A percentile compares a stretch with the other conserved stretches of the same genome.
Conservation (phyloP, 257 asterid genomes). For the Cruciata laevipes region DNA sequence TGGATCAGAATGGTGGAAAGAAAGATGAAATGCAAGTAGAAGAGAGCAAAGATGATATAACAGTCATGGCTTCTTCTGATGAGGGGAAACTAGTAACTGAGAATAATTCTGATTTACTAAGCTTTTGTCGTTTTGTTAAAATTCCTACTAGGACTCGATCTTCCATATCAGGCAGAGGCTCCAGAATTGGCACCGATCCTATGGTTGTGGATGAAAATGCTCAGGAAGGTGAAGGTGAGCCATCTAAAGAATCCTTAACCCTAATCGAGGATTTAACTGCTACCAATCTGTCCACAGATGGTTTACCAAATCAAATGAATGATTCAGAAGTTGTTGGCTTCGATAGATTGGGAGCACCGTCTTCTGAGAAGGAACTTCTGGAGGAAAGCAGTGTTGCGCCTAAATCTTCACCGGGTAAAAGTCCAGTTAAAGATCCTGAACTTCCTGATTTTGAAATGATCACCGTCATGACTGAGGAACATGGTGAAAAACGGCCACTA, state of each 20-base stretch:
- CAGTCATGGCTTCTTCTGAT: constrained; percentile 15
- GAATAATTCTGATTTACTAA: constrained; percentile 37
- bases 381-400: constrained; percentile 23
- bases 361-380: constrained; percentile 25
- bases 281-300: constrained; percentile 35
- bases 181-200: constrained; percentile 36
- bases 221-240: constrained; percentile 22
- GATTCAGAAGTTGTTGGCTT: constrained; percentile 28
- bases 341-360: constrained; percentile 23
- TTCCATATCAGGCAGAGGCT: constrained; percentile 39
- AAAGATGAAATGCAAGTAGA: constrained; percentile 27
- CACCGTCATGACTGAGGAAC: constrained; percentile 31
- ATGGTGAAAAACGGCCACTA: constrained; percentile 54
- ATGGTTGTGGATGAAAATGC: constrained; percentile 27
- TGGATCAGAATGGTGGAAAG: constrained; percentile 21
- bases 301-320: constrained; percentile 30
- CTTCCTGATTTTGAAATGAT: constrained; percentile 38
- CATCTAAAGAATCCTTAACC: constrained; percentile 36
- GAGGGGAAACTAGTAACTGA: constrained; percentile 27
- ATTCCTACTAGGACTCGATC: constrained; percentile 74
- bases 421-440: constrained; percentile 31
- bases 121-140: constrained; percentile 48
- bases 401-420: constrained; percentile 27
- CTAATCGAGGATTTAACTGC: constrained; percentile 30
- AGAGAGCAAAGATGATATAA: constrained; percentile 27